phyloP scores from a whole-genome alignment of 2,329 filamentous ascomycete species.

The Arthroderma sp. region DNA sequence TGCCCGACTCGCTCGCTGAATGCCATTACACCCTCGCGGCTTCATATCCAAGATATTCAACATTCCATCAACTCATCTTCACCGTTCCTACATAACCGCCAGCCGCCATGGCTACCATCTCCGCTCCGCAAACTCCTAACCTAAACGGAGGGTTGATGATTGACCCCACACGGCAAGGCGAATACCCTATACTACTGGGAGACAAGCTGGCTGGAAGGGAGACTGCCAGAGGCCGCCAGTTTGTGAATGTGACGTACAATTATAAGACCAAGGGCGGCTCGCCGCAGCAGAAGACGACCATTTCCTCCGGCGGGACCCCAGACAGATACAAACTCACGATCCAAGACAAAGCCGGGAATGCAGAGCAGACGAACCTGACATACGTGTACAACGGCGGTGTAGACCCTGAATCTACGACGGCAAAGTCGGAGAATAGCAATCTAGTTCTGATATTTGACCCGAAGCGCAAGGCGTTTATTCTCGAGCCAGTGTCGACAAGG shows the following conservation, averaged over 20 bases:
- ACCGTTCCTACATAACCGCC: background rate
- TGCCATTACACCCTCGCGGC: background rate
- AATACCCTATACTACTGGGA: constrained; percentile 37
- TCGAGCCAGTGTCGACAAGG: constrained; percentile 69
- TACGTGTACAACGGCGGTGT: constrained; percentile 33
- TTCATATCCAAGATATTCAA: background rate
- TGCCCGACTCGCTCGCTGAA: background rate
- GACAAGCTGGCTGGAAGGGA: constrained; percentile 29
- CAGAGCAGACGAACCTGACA: constrained; percentile 28
- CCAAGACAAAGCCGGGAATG: constrained; percentile 31
- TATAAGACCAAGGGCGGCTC: constrained; percentile 35
- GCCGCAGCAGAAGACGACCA: constrained; percentile 27
- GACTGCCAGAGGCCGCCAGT: constrained; percentile 15
- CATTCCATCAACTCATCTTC: background rate
- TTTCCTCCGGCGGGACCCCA: constrained; percentile 21
- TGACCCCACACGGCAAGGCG: constrained; percentile 35
- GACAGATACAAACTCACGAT: constrained; percentile 33
- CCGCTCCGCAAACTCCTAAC: constrained; percentile 10
- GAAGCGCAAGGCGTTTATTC: constrained; percentile 59
- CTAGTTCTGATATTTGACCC: constrained; percentile 62
- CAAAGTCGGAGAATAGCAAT: constrained; percentile 23
- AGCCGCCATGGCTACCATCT: constrained; percentile 9
- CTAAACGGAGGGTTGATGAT: constrained; percentile 27
- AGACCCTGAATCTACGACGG: constrained; percentile 23
- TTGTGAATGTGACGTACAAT: constrained; percentile 36